Evolutionary conservation across 306 rosid species (phyloP).

Genomic region (Acacia melanoxylon): DNA sequence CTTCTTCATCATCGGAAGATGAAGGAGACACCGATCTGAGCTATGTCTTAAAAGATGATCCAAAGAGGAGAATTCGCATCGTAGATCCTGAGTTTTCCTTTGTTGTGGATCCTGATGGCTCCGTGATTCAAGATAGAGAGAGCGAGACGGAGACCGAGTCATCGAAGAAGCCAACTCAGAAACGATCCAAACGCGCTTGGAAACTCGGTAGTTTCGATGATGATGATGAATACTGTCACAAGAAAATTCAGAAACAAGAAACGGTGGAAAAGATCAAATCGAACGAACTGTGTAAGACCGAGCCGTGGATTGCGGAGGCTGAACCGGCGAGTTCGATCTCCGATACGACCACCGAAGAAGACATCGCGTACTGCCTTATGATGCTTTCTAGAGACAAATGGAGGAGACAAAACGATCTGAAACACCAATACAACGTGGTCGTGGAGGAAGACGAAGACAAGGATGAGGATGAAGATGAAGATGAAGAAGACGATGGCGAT

Average conservation of each 20-base stretch:
- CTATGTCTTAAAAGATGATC: constrained; percentile 69
- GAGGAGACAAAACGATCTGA: constrained; percentile 31
- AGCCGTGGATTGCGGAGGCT: constrained; percentile 45
- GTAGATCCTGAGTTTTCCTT: neutral
- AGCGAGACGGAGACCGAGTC: constrained; percentile 95
- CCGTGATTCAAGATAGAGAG: constrained; percentile 70
- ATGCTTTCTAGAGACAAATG: constrained; percentile 82
- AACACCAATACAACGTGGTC: neutral
- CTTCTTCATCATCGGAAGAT: constrained; percentile 41
- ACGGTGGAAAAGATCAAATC: constrained; percentile 27
- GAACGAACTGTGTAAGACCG: constrained; percentile 29
- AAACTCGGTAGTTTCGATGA: constrained; percentile 27
- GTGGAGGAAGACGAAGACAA: neutral
- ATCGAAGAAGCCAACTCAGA: constrained; percentile 62
- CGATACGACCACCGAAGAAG: constrained; percentile 71
- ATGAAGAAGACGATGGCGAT: constrained; percentile 46
- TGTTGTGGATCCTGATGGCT: constrained; percentile 38
- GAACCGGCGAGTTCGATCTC: constrained; percentile 76
- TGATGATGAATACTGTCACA: neutral
- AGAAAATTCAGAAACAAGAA: constrained; percentile 25
- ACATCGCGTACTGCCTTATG: constrained; percentile 82
- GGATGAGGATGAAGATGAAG: constrained; percentile 9
- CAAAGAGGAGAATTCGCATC: neutral
- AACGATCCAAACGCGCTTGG: constrained; percentile 68
- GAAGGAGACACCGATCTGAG: constrained; percentile 42